Base-by-base conservation (phyloP, 306 rosid species). In the Crotalaria pallida region DNA sequence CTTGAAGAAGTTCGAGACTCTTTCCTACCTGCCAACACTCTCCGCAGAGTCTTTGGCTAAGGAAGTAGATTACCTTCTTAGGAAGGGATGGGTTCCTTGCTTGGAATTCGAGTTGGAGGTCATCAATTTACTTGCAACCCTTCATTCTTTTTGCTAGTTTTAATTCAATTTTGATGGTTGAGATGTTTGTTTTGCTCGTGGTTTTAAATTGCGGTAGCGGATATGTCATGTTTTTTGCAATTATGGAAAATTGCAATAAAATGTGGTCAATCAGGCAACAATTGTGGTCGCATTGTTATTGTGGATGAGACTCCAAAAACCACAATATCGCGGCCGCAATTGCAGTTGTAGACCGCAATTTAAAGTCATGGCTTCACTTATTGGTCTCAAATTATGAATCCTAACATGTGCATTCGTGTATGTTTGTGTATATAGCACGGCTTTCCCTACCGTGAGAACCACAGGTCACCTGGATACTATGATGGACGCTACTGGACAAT, bases 401-500 rank as follows among this genome's bases (percentile, higher is more conserved):
- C 36, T 31, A 31, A 31, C 36, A 31, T 31, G 44, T 38, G 2
- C n/a, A n/a, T 8, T 34, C 11, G 2, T 34, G 5, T 44, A 7
- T 76, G 45, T 47, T 3, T 26, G 12, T 21, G 13, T 64, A 1
- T 71, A 58, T 45, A 89, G 97, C 10, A 67, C 0, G 81, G 83
- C 0, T 83, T 71, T 29, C 84, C 87, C 9, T 68, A 82, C 93
- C 88, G 96, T 72, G 88, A 87, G 87, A 0, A 91, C 87, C 0
- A 73, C 80, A 52, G 3, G 0, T 80, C 91, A 24, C 96, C 91
- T 0, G 92, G 96, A 50, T 88, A 91, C 88, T 91, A 91, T 55
- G 96, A 88, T 21, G 93, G 97, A 6, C 66, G 97, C 0, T 82
- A 75, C 84, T 88, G 97, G 96, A 84, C 88, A 16, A 91, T 91